A percentile compares a stretch with the other conserved stretches of the same genome.
Evolutionary conservation across 83 land plant genomes (phyloP).

Genomic region (Picea abies): DNA sequence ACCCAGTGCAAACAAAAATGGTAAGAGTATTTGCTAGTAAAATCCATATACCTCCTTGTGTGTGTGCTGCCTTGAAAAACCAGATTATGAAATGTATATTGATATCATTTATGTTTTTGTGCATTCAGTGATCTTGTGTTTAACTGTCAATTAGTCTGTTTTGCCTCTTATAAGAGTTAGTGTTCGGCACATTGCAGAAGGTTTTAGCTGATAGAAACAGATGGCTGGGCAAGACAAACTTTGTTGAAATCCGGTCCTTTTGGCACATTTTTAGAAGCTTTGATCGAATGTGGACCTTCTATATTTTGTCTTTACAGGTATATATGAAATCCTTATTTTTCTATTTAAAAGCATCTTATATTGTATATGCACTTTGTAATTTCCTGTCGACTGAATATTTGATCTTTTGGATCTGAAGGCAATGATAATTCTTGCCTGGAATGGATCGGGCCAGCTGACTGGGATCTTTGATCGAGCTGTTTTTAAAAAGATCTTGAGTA

Average conservation of each 20-base stretch:
- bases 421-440: conserved; percentile 85
- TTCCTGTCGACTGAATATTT: background rate
- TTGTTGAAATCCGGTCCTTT: conserved; percentile 87
- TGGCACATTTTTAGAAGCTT: conserved; percentile 90
- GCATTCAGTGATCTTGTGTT: background rate
- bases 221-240: conserved; percentile 76
- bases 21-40: too few species aligned
- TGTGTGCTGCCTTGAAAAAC: background rate
- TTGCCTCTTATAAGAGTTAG: background rate
- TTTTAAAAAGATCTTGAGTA: conserved; percentile 60
- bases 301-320: conserved; percentile 77
- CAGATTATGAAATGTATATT: background rate
- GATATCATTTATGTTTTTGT: background rate
- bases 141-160: too few species aligned
- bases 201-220: conserved; percentile 13
- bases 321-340: conserved; percentile 3
- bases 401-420: conserved; percentile 35
- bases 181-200: background rate
- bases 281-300: conserved; percentile 90
- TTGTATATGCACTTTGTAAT: background rate
- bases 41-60: too few species aligned
- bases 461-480: conserved; percentile 47
- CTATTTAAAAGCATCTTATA: background rate
- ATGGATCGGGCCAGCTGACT: conserved; percentile 49
- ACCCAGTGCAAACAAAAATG: too few species aligned